Evolutionary conservation across 75 land plant genomes (phyloP).

Genomic region (Cupressus sempervirens): DNA sequence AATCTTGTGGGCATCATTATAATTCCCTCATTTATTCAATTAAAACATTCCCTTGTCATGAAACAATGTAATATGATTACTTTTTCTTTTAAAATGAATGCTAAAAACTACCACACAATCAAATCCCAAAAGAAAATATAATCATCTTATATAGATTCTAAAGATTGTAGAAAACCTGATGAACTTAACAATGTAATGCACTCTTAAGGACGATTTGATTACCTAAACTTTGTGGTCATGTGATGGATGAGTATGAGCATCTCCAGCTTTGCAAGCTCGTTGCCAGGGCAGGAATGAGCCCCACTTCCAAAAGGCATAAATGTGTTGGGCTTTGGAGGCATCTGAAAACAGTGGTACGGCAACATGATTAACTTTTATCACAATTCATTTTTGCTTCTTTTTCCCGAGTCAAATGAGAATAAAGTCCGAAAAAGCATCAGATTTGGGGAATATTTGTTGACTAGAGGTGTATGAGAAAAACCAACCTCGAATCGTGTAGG

Average conservation of each 20-base stretch:
- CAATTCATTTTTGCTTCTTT: background rate
- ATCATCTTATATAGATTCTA: too few relatives aligned
- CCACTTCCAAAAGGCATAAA: slow-evolving; percentile 77
- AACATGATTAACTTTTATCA: background rate
- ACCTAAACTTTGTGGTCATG: slow-evolving; percentile 59
- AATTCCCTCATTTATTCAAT: background rate
- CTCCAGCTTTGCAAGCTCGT: slow-evolving; percentile 68
- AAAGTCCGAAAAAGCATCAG: background rate
- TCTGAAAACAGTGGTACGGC: slow-evolving; percentile 21
- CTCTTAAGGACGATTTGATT: slow-evolving; percentile 13
- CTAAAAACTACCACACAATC: too few relatives aligned
- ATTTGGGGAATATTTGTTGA: background rate
- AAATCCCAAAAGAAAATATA: too few relatives aligned
- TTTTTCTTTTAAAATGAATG: too few relatives aligned
- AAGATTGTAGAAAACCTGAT: too few relatives aligned
- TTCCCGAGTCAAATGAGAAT: background rate
- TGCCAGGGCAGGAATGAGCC: slow-evolving; percentile 66
- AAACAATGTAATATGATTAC: too few relatives aligned
- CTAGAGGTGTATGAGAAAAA: background rate
- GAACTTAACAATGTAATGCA: too few relatives aligned
- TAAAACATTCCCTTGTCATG: slow-evolving; percentile 21
- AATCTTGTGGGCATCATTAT: too few relatives aligned
- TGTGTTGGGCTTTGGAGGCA: slow-evolving; percentile 55
- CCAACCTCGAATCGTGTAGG: slow-evolving; percentile 74
- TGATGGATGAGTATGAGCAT: slow-evolving; percentile 60